These are phyloP conservation scores for Fraxinus baroniana DNA, from an alignment of 305 asterid species.

Conservation along the genomic window DNA sequence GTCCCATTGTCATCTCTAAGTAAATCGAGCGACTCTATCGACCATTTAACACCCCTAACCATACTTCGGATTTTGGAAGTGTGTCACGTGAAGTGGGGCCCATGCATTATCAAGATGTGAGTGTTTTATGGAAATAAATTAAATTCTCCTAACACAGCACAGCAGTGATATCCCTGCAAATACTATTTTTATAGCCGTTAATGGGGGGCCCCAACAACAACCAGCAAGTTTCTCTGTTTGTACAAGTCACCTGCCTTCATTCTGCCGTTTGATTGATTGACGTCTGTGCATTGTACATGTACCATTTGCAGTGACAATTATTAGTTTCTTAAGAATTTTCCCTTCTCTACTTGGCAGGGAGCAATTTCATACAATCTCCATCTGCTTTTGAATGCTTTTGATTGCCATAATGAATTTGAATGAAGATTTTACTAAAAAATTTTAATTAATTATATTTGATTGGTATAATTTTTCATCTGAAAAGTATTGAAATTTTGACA, in stretches of 20 bases:
- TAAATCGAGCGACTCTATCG: too few relatives aligned
- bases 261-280: constrained; percentile 5
- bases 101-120: constrained; percentile 30
- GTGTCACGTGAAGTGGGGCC: constrained; percentile 23
- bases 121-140: constrained; percentile 37
- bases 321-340: constrained; percentile 4
- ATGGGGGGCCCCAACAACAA: constrained; percentile 25
- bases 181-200: constrained; percentile 37
- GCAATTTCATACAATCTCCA: background rate
- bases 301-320: background rate
- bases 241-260: background rate
- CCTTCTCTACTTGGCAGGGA: constrained; percentile 19
- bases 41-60: too few relatives aligned
- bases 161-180: constrained; percentile 24
- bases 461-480: too few relatives aligned
- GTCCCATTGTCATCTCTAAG: too few relatives aligned
- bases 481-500: too few relatives aligned
- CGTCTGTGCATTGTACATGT: constrained; percentile 7
- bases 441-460: too few relatives aligned
- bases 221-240: constrained; percentile 9
- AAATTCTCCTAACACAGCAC: constrained; percentile 26
- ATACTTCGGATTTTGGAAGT: too few relatives aligned
- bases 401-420: too few relatives aligned
- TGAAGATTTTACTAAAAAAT: too few relatives aligned
- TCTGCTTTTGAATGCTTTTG: too few relatives aligned